A percentile compares a stretch with the other conserved stretches of the same genome.
phyloP scores from a whole-genome alignment of 768 basidiomycete genomes.

The Gloeophyllum trabeum region DNA sequence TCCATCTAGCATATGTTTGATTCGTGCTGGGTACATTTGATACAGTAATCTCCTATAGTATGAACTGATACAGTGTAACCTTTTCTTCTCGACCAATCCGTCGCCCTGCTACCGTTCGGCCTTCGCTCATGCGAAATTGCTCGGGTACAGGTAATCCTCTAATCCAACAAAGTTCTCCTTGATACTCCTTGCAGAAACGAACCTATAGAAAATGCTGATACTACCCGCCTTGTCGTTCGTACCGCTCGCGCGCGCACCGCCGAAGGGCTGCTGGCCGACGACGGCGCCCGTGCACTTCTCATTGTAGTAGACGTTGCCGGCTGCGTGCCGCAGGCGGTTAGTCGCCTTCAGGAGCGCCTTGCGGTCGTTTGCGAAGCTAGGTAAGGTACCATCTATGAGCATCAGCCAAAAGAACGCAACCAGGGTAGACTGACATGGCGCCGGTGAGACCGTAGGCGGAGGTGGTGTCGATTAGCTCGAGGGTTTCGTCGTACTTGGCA shows the following conservation, averaged over 20 bases:
- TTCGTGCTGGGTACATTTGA: too few species aligned
- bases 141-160: constrained; percentile 77
- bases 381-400: constrained; percentile 5
- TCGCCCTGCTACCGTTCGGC: background rate
- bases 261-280: constrained; percentile 97
- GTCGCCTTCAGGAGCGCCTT: constrained; percentile 70
- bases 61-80: too few species aligned
- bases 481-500: constrained; percentile 73
- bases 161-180: constrained; percentile 93
- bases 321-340: constrained; percentile 76
- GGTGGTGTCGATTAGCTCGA: constrained; percentile 78
- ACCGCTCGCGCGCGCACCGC: constrained; percentile 84
- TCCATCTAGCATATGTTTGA: too few species aligned
- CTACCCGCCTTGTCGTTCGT: constrained; percentile 98
- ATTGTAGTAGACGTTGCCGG: constrained; percentile 97
- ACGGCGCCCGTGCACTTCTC: constrained; percentile 98
- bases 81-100: too few species aligned
- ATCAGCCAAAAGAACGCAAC: constrained; percentile 2
- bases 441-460: constrained; percentile 92
- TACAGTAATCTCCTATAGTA: too few species aligned
- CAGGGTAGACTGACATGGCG: constrained; percentile 52
- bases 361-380: constrained; percentile 77
- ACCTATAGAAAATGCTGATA: constrained; percentile 64
- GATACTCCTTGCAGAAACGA: constrained; percentile 84
- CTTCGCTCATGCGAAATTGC: constrained; percentile 55